phyloP scores from a whole-genome alignment of 495 filamentous ascomycete genomes.

The Penicillium angulare region DNA sequence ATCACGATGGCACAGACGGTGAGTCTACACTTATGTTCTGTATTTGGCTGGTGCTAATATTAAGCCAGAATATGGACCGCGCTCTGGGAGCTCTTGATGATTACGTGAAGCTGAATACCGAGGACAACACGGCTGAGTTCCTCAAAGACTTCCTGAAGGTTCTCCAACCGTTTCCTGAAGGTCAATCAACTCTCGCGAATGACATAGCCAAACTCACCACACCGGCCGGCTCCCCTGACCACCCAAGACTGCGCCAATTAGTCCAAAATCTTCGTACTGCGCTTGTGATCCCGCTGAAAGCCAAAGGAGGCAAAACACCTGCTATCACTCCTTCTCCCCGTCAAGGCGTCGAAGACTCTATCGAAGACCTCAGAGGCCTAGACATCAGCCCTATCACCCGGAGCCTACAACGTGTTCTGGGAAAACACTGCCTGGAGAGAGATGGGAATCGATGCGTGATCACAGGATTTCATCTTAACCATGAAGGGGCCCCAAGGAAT shows the following conservation, averaged over 20 bases:
- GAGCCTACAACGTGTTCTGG: conserved; percentile 8
- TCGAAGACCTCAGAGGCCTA: conserved; percentile 13
- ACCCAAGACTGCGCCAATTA: conserved; percentile 16
- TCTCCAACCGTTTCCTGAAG: no score
- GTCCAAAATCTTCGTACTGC: conserved; percentile 12
- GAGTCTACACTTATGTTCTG: no score
- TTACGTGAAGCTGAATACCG: no score
- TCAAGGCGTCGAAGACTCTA: conserved; percentile 12
- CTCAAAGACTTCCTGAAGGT: no score
- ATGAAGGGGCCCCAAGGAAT: conserved; percentile 9
- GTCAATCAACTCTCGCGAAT: no score
- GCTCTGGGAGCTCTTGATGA: no score
- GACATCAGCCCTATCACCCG: conserved; percentile 9
- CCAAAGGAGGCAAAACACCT: conserved; percentile 15
- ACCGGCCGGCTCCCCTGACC: no score
- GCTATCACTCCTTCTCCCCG: conserved; percentile 13
- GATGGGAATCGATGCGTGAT: conserved; percentile 16
- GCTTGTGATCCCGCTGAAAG: conserved; percentile 17
- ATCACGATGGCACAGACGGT: no score
- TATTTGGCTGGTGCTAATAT: no score
- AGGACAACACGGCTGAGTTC: no score
- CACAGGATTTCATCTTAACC: conserved; percentile 8
- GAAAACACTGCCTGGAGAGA: conserved; percentile 15
- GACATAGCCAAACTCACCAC: no score
- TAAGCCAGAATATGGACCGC: no score